Conservation (phyloP, 768 basidiomycete species). For the Scleroderma citrinum region DNA sequence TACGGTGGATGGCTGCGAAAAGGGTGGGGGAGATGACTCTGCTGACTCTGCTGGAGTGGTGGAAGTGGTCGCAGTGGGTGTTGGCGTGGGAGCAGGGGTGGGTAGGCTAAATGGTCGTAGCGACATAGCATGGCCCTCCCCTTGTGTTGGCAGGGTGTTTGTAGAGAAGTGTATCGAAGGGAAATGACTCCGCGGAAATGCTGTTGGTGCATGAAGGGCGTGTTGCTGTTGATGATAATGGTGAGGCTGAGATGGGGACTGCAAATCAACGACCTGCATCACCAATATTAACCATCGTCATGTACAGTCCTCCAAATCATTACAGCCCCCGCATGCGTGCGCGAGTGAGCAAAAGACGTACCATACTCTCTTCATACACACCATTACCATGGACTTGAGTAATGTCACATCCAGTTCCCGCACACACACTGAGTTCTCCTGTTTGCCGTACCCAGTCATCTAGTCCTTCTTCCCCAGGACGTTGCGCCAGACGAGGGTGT, state of each 20-base stretch:
- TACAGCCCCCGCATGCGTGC: neutral
- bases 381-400: neutral
- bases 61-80: constrained; percentile 13
- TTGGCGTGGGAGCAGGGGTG: constrained; percentile 19
- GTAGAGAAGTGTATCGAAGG: constrained; percentile 23
- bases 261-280: neutral
- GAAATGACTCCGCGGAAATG: constrained; percentile 10
- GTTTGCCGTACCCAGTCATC: constrained; percentile 79
- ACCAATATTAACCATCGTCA: neutral
- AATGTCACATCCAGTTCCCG: neutral
- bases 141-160: constrained; percentile 3
- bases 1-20: constrained; percentile 9
- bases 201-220: neutral
- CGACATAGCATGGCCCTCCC: constrained; percentile 3
- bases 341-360: constrained; percentile 20
- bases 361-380: constrained; percentile 41
- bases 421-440: constrained; percentile 51
- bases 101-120: constrained; percentile 23
- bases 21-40: constrained; percentile 16
- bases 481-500: neutral
- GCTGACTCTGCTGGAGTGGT: constrained; percentile 22
- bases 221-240: neutral
- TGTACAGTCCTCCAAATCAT: neutral
- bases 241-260: neutral
- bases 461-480: constrained; percentile 24